Conservation (phyloP, 1,284 basidiomycete genomes). For the Microbotryomycetes sp. region DNA sequence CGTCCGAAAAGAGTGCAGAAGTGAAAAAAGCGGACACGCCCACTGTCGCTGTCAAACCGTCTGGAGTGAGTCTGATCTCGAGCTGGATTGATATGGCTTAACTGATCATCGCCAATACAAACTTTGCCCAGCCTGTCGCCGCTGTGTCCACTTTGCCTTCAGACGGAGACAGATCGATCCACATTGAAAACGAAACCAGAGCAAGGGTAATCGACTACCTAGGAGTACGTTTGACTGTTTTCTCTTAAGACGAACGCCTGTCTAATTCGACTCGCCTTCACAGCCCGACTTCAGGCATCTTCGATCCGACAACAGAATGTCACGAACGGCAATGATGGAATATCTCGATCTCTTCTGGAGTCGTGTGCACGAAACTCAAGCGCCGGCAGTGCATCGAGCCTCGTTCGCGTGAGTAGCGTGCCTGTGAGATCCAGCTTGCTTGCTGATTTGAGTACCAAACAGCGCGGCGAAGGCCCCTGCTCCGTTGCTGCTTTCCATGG, state of each 20-base stretch:
- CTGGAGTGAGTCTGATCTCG: too few relatives aligned
- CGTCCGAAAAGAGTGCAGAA: too few relatives aligned
- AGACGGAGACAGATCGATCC: constrained; percentile 14
- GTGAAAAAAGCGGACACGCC: too few relatives aligned
- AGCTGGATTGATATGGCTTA: too few relatives aligned
- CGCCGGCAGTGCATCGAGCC: constrained; percentile 26
- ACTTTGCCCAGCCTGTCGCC: neutral
- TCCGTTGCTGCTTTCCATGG: constrained; percentile 28
- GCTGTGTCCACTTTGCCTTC: neutral
- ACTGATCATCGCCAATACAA: too few relatives aligned
- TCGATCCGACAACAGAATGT: constrained; percentile 20
- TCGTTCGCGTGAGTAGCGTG: constrained; percentile 15
- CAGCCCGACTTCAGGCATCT: constrained; percentile 23
- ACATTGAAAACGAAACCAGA: constrained; percentile 20
- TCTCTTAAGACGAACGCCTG: neutral
- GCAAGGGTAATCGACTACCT: constrained; percentile 25
- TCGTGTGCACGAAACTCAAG: constrained; percentile 30
- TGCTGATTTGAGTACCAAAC: neutral
- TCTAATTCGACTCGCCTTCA: neutral
- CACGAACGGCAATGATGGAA: constrained; percentile 15
- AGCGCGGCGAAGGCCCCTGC: constrained; percentile 14
- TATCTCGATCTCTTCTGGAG: constrained; percentile 28
- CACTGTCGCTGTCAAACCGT: too few relatives aligned
- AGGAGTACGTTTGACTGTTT: constrained; percentile 8
- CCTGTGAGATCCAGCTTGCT: neutral